These are phyloP conservation scores for Ogataea glucozyma DNA, from an alignment of 805 yeast genomes.

Conservation along the genomic window DNA sequence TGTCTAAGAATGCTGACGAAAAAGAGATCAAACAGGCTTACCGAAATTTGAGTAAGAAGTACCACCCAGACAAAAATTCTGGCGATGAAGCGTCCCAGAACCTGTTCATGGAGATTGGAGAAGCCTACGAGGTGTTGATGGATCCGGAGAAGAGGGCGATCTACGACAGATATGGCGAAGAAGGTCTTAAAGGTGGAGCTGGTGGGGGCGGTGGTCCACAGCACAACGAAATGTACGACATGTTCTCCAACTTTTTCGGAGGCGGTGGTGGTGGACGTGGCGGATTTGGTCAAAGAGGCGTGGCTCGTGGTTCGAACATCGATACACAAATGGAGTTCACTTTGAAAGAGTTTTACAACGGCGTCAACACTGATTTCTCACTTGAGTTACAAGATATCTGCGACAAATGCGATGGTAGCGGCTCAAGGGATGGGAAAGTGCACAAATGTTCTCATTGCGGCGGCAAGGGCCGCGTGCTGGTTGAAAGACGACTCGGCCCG, in stretches of 20 bases:
- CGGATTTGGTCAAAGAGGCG: constrained; percentile 38
- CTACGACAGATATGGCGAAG: constrained; percentile 79
- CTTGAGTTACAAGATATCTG: constrained; percentile 76
- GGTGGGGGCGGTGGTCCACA: constrained; percentile 47
- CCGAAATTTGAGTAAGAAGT: constrained; percentile 75
- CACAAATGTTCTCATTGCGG: constrained; percentile 67
- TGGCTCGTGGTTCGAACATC: constrained; percentile 58
- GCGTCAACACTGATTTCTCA: constrained; percentile 59
- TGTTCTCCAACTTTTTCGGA: constrained; percentile 66
- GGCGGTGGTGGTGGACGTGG: constrained; percentile 35
- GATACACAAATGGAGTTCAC: constrained; percentile 56
- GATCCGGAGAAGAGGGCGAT: constrained; percentile 66
- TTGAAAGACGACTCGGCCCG: constrained; percentile 78
- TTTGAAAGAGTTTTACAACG: constrained; percentile 68
- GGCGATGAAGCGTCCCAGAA: constrained; percentile 81
- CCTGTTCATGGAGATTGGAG: constrained; percentile 86
- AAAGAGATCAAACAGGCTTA: constrained; percentile 85
- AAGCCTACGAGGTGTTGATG: constrained; percentile 84
- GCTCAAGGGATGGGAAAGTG: constrained; percentile 75
- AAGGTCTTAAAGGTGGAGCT: constrained; percentile 52
- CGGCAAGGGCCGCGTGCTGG: constrained; percentile 71
- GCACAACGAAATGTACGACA: constrained; percentile 46
- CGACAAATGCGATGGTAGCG: constrained; percentile 77
- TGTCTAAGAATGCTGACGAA: constrained; percentile 67
- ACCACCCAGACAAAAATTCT: constrained; percentile 93